A percentile compares a stretch with the other conserved stretches of the same genome.
These are phyloP conservation scores for Leccinum variabile DNA, from an alignment of 1,284 basidiomycete genomes.

Conservation along the genomic window DNA sequence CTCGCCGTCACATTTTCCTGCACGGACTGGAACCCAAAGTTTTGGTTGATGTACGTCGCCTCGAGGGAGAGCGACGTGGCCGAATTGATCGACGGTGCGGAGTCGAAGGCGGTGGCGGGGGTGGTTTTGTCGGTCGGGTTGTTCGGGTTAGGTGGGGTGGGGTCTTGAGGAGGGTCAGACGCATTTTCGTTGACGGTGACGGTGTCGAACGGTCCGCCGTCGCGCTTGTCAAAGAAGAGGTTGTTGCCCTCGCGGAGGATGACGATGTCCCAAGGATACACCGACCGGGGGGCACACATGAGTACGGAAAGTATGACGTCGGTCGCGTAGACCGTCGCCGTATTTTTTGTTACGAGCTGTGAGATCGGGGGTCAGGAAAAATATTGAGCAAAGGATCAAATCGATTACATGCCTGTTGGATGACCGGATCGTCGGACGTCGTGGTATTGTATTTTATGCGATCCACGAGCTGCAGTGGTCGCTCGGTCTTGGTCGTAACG, in stretches of 20 bases:
- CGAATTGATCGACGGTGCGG: conserved; percentile 80
- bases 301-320: conserved; percentile 95
- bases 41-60: conserved; percentile 99
- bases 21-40: conserved; percentile 97
- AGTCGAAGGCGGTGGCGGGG: conserved; percentile 56
- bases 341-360: conserved; percentile 76
- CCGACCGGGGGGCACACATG: conserved; percentile 94
- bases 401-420: conserved; percentile 65
- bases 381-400: not conserved
- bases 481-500: conserved; percentile 90
- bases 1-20: conserved; percentile 71
- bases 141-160: conserved; percentile 72
- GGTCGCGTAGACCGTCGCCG: conserved; percentile 89
- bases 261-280: conserved; percentile 99
- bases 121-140: conserved; percentile 67
- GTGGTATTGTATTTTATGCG: conserved; percentile 97
- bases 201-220: conserved; percentile 96
- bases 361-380: conserved; percentile 1
- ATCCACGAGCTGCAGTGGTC: conserved; percentile 89
- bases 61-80: conserved; percentile 94
- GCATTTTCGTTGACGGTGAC: conserved; percentile 99
- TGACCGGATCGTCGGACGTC: conserved; percentile 96
- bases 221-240: conserved; percentile 97
- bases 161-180: conserved; percentile 90
- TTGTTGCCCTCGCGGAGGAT: conserved; percentile 92